These are phyloP conservation scores for Podaxis mareebaensis DNA, from an alignment of 768 basidiomycete species.

Conservation along the genomic window DNA sequence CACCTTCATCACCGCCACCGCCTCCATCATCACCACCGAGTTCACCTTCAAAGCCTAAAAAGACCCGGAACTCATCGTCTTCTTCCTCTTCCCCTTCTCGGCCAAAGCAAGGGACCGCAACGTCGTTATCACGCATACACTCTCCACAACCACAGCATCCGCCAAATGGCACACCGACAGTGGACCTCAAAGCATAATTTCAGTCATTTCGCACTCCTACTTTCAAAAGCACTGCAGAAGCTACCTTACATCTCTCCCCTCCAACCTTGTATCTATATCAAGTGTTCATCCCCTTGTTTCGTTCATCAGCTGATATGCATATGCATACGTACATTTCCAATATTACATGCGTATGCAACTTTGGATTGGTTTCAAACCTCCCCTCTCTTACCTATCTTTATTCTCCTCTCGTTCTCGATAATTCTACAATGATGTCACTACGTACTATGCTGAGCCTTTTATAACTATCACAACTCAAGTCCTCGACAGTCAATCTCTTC, in stretches of 20 bases:
- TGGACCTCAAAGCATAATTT: slow-evolving; percentile 29
- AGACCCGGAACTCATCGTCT: not conserved
- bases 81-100: not conserved
- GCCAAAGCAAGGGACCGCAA: not conserved
- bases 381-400: not conserved
- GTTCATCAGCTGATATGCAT: not conserved
- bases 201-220: no score
- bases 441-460: no score
- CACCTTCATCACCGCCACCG: not conserved
- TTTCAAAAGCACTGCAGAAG: not conserved
- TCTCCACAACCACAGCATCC: slow-evolving; percentile 24
- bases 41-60: not conserved
- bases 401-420: not conserved
- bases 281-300: not conserved
- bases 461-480: no score
- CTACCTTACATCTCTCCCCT: not conserved
- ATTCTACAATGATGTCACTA: no score
- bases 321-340: not conserved
- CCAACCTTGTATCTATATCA: slow-evolving; percentile 3
- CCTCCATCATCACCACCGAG: not conserved
- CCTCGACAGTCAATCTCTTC: not conserved
- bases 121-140: slow-evolving; percentile 22
- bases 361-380: not conserved
- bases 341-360: not conserved
- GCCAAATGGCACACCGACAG: slow-evolving; percentile 23